A percentile compares a stretch with the other conserved stretches of the same genome.
Conservation (phyloP, 139 green algal species). For the Cymbomonas tetramitiformis region DNA sequence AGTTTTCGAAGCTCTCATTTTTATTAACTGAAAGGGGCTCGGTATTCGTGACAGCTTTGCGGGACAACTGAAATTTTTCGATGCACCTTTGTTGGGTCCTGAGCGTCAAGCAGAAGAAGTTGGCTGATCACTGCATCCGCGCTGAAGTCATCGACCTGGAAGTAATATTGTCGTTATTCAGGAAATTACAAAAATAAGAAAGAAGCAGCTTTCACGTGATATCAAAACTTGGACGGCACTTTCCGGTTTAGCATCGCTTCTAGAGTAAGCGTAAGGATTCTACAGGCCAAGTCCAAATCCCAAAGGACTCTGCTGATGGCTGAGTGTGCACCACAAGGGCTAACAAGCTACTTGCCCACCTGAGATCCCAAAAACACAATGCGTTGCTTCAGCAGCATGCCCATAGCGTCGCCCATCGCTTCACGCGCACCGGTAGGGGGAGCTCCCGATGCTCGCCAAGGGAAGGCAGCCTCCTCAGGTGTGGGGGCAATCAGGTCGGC, state of each 20-base stretch:
- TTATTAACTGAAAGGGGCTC: too few species aligned
- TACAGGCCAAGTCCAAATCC: background rate
- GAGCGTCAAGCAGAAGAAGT: slow-evolving; percentile 85
- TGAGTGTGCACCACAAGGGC: background rate
- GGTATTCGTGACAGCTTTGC: too few species aligned
- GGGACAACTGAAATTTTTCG: background rate
- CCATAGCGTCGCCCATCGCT: slow-evolving; percentile 70
- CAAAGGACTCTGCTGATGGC: background rate
- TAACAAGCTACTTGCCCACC: too few species aligned
- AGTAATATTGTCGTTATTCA: background rate
- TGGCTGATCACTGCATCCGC: slow-evolving; percentile 90
- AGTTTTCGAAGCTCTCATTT: too few species aligned
- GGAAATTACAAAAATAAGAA: slow-evolving; percentile 23
- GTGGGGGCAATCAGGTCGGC: too few species aligned
- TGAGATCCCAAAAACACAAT: slow-evolving; percentile 91
- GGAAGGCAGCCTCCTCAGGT: too few species aligned
- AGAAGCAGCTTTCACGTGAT: slow-evolving; percentile 13
- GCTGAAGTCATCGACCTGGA: slow-evolving; percentile 86
- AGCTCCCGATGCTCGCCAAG: too few species aligned
- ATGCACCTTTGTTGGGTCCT: slow-evolving; percentile 65
- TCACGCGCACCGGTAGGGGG: too few species aligned
- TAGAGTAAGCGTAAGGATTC: background rate
- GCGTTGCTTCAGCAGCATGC: slow-evolving; percentile 76
- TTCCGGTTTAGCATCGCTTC: background rate
- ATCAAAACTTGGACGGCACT: slow-evolving; percentile 1